Evolutionary conservation across 139 green algal species (phyloP).

Genomic region (Micromonas commoda): DNA sequence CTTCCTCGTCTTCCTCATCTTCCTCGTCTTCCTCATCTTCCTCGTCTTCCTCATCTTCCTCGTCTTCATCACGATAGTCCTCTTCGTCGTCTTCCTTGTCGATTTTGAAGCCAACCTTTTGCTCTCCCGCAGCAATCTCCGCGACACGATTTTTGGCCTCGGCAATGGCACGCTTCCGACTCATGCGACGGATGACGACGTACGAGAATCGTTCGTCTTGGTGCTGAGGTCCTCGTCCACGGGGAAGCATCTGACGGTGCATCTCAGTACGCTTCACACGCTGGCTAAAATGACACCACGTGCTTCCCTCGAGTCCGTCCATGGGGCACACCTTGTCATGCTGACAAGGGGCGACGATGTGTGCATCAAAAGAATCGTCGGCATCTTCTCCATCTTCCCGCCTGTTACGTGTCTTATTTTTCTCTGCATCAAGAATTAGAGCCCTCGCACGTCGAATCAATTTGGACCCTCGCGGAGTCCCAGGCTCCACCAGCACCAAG

Average conservation of each 20-base stretch:
- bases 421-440: not conserved
- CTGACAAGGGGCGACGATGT: slow-evolving; percentile 24
- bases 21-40: not conserved
- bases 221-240: not conserved
- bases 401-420: too few relatives aligned
- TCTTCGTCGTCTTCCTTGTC: not conserved
- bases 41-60: not conserved
- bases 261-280: not conserved
- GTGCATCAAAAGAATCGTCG: not conserved
- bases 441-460: not conserved
- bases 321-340: slow-evolving; percentile 7
- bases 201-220: slow-evolving; percentile 21
- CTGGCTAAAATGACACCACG: slow-evolving; percentile 17
- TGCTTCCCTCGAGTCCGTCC: not conserved
- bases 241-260: not conserved
- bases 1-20: not conserved
- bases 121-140: not conserved
- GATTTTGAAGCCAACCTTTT: too few relatives aligned
- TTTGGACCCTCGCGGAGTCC: not conserved
- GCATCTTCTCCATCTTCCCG: not conserved
- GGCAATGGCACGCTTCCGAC: not conserved
- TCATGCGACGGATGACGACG: not conserved
- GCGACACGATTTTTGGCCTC: not conserved
- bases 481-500: slow-evolving; percentile 3
- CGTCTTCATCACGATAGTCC: not conserved